Percentiles rank a stretch among this genome's conserved stretches.
Evolutionary conservation across 495 filamentous ascomycete genomes (phyloP).

Genomic region (Letharia lupina): DNA sequence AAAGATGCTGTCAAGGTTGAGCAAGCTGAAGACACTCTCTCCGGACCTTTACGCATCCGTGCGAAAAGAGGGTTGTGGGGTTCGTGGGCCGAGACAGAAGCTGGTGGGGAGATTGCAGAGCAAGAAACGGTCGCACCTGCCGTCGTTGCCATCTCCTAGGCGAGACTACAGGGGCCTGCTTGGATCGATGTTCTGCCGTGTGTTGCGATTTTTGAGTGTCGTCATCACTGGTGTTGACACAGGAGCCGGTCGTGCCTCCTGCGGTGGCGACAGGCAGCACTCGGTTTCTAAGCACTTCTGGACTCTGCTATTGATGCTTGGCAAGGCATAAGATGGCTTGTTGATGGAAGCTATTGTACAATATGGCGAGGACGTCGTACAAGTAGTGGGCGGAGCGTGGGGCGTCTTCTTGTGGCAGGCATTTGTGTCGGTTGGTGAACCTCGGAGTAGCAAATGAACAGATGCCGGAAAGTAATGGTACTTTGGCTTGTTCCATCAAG

Average conservation of each 20-base stretch:
- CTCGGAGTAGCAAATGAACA: background rate
- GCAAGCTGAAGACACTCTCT: slow-evolving; percentile 64
- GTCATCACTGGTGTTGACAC: background rate
- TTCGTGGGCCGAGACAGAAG: slow-evolving; percentile 82
- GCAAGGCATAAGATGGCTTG: background rate
- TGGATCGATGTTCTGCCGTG: background rate
- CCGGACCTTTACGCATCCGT: slow-evolving; percentile 67
- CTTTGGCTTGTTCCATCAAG: background rate
- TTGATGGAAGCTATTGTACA: background rate
- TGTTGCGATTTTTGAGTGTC: background rate
- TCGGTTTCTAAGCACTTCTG: background rate
- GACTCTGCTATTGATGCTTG: background rate
- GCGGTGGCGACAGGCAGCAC: background rate
- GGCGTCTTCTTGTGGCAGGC: background rate
- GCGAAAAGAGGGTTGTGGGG: slow-evolving; percentile 92
- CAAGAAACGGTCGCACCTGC: slow-evolving; percentile 27
- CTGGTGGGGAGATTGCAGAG: slow-evolving; percentile 48
- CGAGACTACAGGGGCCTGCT: background rate
- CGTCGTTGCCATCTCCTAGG: slow-evolving; percentile 12
- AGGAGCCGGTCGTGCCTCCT: background rate
- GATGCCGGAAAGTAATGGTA: background rate
- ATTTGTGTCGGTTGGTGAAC: background rate
- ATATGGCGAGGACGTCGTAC: background rate
- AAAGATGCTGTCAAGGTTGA: slow-evolving; percentile 99
- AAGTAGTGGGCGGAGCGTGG: background rate